These are phyloP conservation scores for Collybia nuda DNA, from an alignment of 768 basidiomycete genomes.

Conservation along the genomic window DNA sequence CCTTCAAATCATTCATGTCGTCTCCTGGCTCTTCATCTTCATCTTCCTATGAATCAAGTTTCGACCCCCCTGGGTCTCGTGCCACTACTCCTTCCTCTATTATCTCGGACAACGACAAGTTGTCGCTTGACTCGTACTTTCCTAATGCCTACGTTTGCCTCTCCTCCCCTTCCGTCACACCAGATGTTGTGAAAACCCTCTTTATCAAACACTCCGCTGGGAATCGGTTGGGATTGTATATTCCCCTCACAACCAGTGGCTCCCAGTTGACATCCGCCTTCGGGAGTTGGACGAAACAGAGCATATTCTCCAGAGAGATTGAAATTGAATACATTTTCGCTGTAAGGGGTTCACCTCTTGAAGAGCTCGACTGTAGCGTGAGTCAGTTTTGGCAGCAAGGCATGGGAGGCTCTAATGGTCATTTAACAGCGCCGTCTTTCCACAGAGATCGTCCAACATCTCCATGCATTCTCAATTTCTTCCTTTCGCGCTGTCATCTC, in stretches of 20 bases:
- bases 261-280: background rate
- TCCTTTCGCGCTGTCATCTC: conserved; percentile 39
- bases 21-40: conserved; percentile 32
- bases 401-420: no score
- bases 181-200: conserved; percentile 22
- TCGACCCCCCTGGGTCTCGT: conserved; percentile 30
- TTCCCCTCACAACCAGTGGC: background rate
- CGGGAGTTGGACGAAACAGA: conserved; percentile 4
- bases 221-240: conserved; percentile 23
- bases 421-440: background rate
- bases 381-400: no score
- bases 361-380: no score
- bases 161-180: conserved; percentile 12
- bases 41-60: conserved; percentile 29
- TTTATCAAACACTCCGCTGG: conserved; percentile 32
- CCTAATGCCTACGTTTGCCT: conserved; percentile 24
- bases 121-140: conserved; percentile 1
- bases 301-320: background rate
- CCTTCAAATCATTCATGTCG: conserved; percentile 6
- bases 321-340: background rate
- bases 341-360: background rate
- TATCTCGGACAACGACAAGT: conserved; percentile 14
- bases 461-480: conserved; percentile 30
- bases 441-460: conserved; percentile 24
- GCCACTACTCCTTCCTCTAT: conserved; percentile 31